A percentile compares a stretch with the other conserved stretches of the same genome.
Conservation (phyloP, 1,139 yeast species). For the Saccharomyces hybrid region DNA sequence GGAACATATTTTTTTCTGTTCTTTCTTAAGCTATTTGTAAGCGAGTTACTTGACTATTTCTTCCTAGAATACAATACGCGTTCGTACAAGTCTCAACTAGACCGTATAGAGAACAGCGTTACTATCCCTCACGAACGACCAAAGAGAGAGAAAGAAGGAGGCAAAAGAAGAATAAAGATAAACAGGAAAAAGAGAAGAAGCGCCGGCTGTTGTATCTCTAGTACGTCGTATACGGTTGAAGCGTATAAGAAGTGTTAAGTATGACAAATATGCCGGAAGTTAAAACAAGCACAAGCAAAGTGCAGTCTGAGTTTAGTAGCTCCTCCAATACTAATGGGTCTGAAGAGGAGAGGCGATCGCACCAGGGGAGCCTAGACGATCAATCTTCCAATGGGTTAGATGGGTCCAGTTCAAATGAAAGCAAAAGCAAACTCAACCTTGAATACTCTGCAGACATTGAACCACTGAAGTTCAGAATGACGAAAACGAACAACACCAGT, state of each 20-base stretch:
- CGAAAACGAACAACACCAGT: neutral
- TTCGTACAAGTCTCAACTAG: neutral
- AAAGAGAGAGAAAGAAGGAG: neutral
- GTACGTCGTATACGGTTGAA: neutral
- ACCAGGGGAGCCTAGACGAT: neutral
- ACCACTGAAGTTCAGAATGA: constrained; percentile 24
- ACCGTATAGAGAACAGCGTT: neutral
- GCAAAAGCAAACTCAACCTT: neutral
- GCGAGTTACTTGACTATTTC: neutral
- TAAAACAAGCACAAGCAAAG: neutral
- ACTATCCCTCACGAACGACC: neutral
- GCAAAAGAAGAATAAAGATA: neutral
- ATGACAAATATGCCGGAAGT: neutral
- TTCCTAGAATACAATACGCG: neutral
- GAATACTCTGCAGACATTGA: constrained; percentile 23
- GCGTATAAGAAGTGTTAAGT: neutral
- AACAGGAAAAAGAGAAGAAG: neutral
- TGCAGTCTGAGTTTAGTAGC: neutral
- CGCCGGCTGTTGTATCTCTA: neutral
- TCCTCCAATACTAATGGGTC: neutral
- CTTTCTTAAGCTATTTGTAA: neutral
- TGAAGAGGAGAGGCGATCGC: constrained; percentile 1
- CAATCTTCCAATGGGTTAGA: too few relatives aligned
- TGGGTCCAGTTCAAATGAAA: neutral
- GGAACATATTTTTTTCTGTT: neutral